Base-by-base conservation (phyloP, 2,329 filamentous ascomycete species). In the Venturia aucupariae region DNA sequence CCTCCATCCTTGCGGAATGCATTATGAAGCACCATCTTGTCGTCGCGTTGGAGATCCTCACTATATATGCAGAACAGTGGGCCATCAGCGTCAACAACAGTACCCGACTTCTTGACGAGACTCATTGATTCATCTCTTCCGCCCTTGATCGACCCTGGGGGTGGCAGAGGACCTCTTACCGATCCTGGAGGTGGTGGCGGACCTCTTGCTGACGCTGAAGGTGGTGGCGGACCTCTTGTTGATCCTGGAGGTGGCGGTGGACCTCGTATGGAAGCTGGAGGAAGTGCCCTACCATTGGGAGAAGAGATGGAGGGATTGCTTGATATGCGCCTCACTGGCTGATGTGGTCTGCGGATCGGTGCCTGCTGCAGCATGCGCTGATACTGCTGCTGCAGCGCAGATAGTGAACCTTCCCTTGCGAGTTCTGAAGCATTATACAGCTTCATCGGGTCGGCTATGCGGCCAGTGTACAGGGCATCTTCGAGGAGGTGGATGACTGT, bases 401-500 rank as follows among this genome's bases (percentile, higher is more conserved):
- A 70, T 35, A 78, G 66, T 4, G 75, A 75, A 32, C 74, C 73
- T 61, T 77, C 74, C n/a, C 76, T 74, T 3, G 77, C 77, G 13
- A 72, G 68, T 60, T 78, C 72, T 15, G 77, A 76, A 42, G 77
- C 77, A 2, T 72, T 71, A 38, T 77, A 71, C 10, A 78, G 71
- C 60, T 74, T 76, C 10, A 73, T 70, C 68, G 76, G 73, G 67
- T 78, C 76, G 62, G 71, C 69, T 38, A 72, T 71, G 19, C 76
- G 75, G 48, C 75, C 75, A 66, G 73, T 75, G 65, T 73, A 71
- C 30, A 78, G 69, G n/a, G 77, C 77, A 60, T 77, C 76, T 70
- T 78, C 76, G 19, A 79, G 72, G 59, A 79, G 73, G 41, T 70
- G 70, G 66, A 79, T 78, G 64, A 79, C 77, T 13, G 76, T 77